phyloP scores from a whole-genome alignment of 306 rosid species.

The Quercus dentata region DNA sequence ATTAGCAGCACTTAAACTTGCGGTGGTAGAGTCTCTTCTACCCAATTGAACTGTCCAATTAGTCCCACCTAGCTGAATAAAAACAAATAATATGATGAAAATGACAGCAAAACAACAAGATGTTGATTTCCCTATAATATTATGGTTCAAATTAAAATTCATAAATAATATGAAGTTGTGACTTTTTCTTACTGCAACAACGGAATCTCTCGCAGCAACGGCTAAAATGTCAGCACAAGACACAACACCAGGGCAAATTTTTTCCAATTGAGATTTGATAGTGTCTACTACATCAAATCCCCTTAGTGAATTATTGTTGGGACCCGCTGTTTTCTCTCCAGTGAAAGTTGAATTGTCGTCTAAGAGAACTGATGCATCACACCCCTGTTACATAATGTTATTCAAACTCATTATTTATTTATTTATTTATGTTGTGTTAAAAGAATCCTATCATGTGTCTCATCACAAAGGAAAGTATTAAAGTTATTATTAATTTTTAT shows the following conservation, averaged over 20 bases:
- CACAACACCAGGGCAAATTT: slow-evolving; percentile 41
- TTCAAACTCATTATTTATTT: background rate
- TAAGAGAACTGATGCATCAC: slow-evolving; percentile 64
- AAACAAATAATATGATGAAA: no score
- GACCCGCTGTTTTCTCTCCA: slow-evolving; percentile 56
- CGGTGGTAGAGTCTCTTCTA: no score
- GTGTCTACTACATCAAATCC: slow-evolving; percentile 56
- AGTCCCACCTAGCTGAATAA: no score
- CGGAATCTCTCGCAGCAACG: slow-evolving; percentile 67
- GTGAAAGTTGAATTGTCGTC: slow-evolving; percentile 62
- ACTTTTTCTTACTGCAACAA: background rate
- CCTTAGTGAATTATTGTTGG: slow-evolving; percentile 50
- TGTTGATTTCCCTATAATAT: no score
- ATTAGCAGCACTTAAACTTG: no score
- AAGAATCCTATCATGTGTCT: no score
- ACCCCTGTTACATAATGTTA: slow-evolving; percentile 40
- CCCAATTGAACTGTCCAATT: no score
- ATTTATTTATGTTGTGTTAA: background rate
- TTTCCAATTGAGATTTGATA: slow-evolving; percentile 54
- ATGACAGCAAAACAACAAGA: no score
- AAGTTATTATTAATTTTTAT: no score
- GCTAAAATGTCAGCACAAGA: slow-evolving; percentile 72
- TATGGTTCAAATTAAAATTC: no score
- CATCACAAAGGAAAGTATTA: no score
- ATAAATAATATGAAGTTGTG: no score